Base-by-base conservation (phyloP, 2,329 filamentous ascomycete species). In the Rutstroemia sydowiana region DNA sequence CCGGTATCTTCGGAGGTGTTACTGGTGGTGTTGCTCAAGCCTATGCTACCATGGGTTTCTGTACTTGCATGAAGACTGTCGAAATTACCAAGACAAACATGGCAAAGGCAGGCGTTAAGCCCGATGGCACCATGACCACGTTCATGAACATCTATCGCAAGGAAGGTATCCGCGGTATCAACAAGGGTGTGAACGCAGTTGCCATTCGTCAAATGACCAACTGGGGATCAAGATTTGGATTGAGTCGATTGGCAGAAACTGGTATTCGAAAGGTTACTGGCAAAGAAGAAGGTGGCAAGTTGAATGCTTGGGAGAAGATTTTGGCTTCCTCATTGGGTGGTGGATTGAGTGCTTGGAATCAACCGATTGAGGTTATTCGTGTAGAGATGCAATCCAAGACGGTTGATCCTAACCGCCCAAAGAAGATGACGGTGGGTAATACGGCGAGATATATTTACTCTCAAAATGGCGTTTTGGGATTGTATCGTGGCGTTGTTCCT, bases 301-400 rank as follows among this genome's bases (percentile, higher is more conserved):
- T 98, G 58, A 76, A 74, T 61, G 82, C 86, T 28, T 68, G 75
- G 55, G 93, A 98, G 78, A 97, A 97, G 82, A 85, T 98, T 67
- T 69, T 88, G 52, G 91, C 93, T 44, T 88, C 85, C 58, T 82
- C 82, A 59, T 69, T 98, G 9, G 93, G 93, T 75, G 93, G 93
- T 81, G 93, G 93, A 69, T 78, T 98, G 65, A 90, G 84, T 57
- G 93, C 93, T 59, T 98, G 93, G 93, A 98, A 98, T 75, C 93
- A 98, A 79, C 93, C 93, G 57, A 98, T 98, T 69, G 93, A 98
- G 81, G 93, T 98, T 69, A 96, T 98, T 70, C 89, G 93, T 59
- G 92, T 98, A 57, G 93, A 98, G 81, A 96, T 98, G 89, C 93
- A 98, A 83, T 95, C 88, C 76, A 97, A 96, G 84, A 96, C 86